A percentile compares a stretch with the other conserved stretches of the same genome.
Evolutionary conservation across 805 yeast species (phyloP).

Genomic region (Pichia membranifaciens): DNA sequence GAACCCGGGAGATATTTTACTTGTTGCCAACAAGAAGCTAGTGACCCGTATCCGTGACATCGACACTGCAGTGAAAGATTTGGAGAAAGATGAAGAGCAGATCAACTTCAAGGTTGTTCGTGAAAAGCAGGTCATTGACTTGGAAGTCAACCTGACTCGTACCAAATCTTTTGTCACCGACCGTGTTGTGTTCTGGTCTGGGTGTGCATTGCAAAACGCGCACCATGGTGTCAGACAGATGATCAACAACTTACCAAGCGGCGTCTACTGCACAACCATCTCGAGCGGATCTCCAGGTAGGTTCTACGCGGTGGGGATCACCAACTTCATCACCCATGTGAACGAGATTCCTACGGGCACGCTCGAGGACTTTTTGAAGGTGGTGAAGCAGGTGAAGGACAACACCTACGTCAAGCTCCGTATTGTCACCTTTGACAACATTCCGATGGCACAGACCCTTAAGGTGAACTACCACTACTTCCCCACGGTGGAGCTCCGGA

Average conservation of each 20-base stretch:
- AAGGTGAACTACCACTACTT: slow-evolving; percentile 88
- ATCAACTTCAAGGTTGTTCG: slow-evolving; percentile 64
- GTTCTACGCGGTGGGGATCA: slow-evolving; percentile 71
- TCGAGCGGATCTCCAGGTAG: slow-evolving; percentile 81
- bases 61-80: slow-evolving; percentile 38
- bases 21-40: slow-evolving; percentile 60
- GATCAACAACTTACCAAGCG: slow-evolving; percentile 69
- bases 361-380: slow-evolving; percentile 58
- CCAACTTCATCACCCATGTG: slow-evolving; percentile 85
- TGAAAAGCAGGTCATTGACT: slow-evolving; percentile 54
- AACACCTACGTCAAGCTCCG: slow-evolving; percentile 76
- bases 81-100: slow-evolving; percentile 26
- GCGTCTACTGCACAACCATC: slow-evolving; percentile 74
- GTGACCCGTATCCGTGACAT: slow-evolving; percentile 67
- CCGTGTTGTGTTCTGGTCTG: slow-evolving; percentile 74
- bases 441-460: slow-evolving; percentile 79
- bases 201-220: slow-evolving; percentile 79
- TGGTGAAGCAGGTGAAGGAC: slow-evolving; percentile 68
- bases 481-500: slow-evolving; percentile 61
- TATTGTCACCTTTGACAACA: slow-evolving; percentile 76
- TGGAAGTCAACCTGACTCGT: slow-evolving; percentile 60
- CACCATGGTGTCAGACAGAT: slow-evolving; percentile 89
- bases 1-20: slow-evolving; percentile 67
- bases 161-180: slow-evolving; percentile 51
- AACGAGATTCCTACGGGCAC: slow-evolving; percentile 71